Percentiles rank a stretch among this genome's conserved stretches.
phyloP scores from a whole-genome alignment of 495 filamentous ascomycete species.

The Pyrenopolyporus hunteri region DNA sequence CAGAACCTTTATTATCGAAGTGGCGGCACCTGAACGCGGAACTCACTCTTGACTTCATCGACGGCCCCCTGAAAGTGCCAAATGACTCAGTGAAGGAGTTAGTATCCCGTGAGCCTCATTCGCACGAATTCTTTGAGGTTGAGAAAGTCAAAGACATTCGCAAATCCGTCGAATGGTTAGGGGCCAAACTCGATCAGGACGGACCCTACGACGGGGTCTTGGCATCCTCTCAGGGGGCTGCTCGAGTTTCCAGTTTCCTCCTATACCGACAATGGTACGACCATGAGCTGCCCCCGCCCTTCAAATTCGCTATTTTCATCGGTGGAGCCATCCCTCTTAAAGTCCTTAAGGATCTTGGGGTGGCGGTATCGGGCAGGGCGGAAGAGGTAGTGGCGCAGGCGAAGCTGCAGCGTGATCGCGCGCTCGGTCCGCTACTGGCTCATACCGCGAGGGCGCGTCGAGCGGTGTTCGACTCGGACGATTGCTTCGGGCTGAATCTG shows the following conservation, averaged over 20 bases:
- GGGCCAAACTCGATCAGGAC: constrained; percentile 50
- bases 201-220: constrained; percentile 68
- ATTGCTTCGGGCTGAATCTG: constrained; percentile 61
- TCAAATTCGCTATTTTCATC: constrained; percentile 66
- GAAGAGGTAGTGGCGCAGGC: constrained; percentile 47
- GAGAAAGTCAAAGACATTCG: constrained; percentile 47
- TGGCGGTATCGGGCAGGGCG: constrained; percentile 53
- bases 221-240: constrained; percentile 65
- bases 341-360: constrained; percentile 58
- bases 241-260: constrained; percentile 55
- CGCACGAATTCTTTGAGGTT: constrained; percentile 53
- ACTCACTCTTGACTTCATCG: constrained; percentile 60
- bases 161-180: constrained; percentile 54
- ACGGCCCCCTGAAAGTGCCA: constrained; percentile 55
- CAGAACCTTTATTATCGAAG: constrained; percentile 43
- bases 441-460: constrained; percentile 28
- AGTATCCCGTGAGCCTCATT: not conserved
- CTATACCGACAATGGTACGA: constrained; percentile 47
- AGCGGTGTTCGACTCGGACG: constrained; percentile 42
- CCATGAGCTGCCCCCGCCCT: constrained; percentile 49
- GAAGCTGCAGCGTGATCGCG: constrained; percentile 33
- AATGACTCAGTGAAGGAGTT: constrained; percentile 48
- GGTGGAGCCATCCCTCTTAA: constrained; percentile 59
- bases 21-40: constrained; percentile 38
- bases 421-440: constrained; percentile 41